phyloP scores from a whole-genome alignment of 345 rosid species.

The Firmiana major region DNA sequence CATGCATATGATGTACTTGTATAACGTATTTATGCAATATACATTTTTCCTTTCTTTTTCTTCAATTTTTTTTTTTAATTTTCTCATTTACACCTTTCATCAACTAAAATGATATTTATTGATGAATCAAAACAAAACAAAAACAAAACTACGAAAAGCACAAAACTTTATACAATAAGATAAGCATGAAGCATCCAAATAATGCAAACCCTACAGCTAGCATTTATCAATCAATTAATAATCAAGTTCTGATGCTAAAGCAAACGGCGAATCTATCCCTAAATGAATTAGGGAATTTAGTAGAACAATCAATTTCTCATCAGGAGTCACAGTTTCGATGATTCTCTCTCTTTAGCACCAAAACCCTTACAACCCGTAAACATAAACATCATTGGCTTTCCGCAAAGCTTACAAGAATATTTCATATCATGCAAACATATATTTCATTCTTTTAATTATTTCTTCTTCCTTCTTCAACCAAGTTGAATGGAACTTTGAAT shows the following conservation, averaged over 20 bases:
- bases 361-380: slow-evolving; percentile 14
- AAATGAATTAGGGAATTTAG: slow-evolving; percentile 1
- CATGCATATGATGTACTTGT: not conserved
- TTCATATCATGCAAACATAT: not conserved
- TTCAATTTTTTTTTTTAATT: not conserved
- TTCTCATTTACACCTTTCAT: not conserved
- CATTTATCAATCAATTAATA: not conserved
- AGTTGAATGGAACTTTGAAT: slow-evolving; percentile 7
- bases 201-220: slow-evolving; percentile 6
- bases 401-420: slow-evolving; percentile 13
- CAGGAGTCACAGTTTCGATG: not conserved
- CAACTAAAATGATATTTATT: not conserved
- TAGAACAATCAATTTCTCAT: slow-evolving; percentile 7
- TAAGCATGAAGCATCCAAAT: slow-evolving; percentile 3
- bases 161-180: not conserved
- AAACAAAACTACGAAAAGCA: not conserved
- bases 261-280: not conserved
- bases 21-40: not conserved
- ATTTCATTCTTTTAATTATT: not conserved
- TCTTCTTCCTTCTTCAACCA: not conserved
- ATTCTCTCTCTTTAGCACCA: not conserved
- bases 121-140: not conserved
- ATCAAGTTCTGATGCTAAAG: slow-evolving; percentile 14
- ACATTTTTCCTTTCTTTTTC: not conserved
- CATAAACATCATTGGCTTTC: slow-evolving; percentile 7